Percentiles rank a stretch among this genome's conserved stretches.
phyloP scores from a whole-genome alignment of 768 basidiomycete species.

The Russula foetens region DNA sequence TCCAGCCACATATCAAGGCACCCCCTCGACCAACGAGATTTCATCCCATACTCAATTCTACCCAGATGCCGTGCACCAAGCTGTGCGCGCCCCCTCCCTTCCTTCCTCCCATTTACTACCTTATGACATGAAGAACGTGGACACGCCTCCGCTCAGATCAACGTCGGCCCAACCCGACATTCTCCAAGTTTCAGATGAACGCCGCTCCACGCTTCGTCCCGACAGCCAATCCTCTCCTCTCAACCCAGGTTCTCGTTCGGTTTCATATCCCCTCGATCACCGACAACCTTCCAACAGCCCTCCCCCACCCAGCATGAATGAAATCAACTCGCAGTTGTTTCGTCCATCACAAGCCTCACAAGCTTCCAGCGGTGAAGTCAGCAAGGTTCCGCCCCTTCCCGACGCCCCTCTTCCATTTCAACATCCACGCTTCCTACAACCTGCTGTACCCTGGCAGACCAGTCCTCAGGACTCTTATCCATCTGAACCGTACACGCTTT shows the following conservation, averaged over 20 bases:
- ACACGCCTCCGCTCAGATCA: neutral
- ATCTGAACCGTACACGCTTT: neutral
- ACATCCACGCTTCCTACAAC: neutral
- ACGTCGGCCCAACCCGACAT: neutral
- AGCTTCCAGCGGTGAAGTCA: conserved; percentile 11
- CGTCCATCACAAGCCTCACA: conserved; percentile 16
- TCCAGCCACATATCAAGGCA: neutral
- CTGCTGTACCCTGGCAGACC: neutral
- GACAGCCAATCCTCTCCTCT: neutral
- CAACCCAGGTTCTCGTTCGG: neutral
- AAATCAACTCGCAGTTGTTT: conserved; percentile 5
- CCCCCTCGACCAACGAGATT: neutral
- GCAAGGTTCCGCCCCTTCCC: neutral
- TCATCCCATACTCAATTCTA: conserved; percentile 4
- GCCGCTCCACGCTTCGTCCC: neutral
- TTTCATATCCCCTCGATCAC: conserved; percentile 4
- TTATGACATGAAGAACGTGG: neutral
- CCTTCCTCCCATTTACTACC: neutral
- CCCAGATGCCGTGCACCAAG: conserved; percentile 9
- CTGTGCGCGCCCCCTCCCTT: conserved; percentile 6
- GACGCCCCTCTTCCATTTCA: neutral
- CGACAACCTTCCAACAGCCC: conserved; percentile 1
- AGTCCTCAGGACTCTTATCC: neutral
- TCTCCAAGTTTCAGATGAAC: neutral
- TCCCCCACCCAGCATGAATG: conserved; percentile 1